These are phyloP conservation scores for Phytophthora fragariae DNA, from an alignment of 352 stramenopile genomes.

Conservation along the genomic window DNA sequence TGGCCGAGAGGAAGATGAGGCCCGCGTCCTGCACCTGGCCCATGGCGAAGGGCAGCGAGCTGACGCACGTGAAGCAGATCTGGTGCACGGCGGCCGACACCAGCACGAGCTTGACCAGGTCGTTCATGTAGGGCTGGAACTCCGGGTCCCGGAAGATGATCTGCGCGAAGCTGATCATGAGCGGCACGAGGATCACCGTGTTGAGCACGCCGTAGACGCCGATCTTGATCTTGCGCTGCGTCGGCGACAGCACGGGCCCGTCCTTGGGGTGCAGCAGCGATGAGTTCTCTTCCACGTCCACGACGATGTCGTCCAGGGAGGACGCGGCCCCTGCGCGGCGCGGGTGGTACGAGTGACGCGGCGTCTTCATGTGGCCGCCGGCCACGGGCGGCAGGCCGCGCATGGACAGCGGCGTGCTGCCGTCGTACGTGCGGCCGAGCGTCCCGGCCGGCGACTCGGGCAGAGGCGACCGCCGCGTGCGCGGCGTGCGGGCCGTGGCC, in stretches of 20 bases:
- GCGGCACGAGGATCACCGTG: slow-evolving; percentile 94
- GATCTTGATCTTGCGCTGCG: slow-evolving; percentile 62
- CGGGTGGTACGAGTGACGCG: slow-evolving; percentile 62
- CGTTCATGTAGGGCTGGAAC: slow-evolving; percentile 92
- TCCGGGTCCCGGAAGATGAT: slow-evolving; percentile 96
- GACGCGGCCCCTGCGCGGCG: slow-evolving; percentile 21
- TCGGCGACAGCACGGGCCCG: slow-evolving; percentile 25
- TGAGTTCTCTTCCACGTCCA: slow-evolving; percentile 38
- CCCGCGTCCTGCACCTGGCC: slow-evolving; percentile 98
- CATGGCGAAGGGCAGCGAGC: slow-evolving; percentile 96
- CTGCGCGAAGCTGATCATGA: slow-evolving; percentile 92
- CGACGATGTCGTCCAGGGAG: slow-evolving; percentile 39
- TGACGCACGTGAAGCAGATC: slow-evolving; percentile 89
- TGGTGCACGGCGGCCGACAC: slow-evolving; percentile 85
- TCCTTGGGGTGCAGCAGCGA: slow-evolving; percentile 27
- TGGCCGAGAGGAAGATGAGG: slow-evolving; percentile 98
- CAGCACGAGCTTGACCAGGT: slow-evolving; percentile 95
- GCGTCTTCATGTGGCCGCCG: slow-evolving; percentile 49
- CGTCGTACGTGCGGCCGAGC: slow-evolving; percentile 47
- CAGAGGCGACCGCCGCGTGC: slow-evolving; percentile 45
- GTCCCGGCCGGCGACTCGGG: slow-evolving; percentile 35
- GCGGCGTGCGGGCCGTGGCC: slow-evolving; percentile 76
- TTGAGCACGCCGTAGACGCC: slow-evolving; percentile 93
- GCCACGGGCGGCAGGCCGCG: slow-evolving; percentile 13
- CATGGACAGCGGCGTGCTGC: slow-evolving; percentile 34